Evolutionary conservation across 2,329 filamentous ascomycete species (phyloP), one percentile per base, ranked within the genome.

Genomic region (Zasmidium angulare): DNA sequence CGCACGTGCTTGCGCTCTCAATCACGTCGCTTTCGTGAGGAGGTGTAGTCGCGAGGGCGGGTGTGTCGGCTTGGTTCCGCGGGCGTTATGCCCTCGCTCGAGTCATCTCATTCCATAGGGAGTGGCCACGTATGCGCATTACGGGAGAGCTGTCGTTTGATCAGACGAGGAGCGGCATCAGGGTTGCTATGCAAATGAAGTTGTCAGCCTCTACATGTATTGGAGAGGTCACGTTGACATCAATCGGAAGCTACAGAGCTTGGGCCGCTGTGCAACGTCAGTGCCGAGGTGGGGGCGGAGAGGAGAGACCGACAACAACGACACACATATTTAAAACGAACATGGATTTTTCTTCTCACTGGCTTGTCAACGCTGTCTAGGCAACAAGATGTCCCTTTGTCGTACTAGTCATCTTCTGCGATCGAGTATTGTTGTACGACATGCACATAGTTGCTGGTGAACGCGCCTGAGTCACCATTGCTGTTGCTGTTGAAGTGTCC

Each of bases 71-170:
- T 53, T 46, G 11, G 11, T 47, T 31, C 12, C 12, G 47, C 24
- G 50, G 56, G 56, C 56, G 11, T 48, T 29, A 46, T 49, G 56
- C 50, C 43, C 56, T 58, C 46, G 48, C 11, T 21, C 29, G 24
- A 22, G 31, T 20, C 47, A 56, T 50, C 9, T 51, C 21, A 56
- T 56, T 31, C 55, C 47, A 56, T 56, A 17, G 26, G 19, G 1
- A 10, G 7, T 50, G 48, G 48, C 26, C 26, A 29, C 26, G 26
- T 29, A 29, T 29, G 26, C 26, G 26, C 26, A 29, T 29, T 29
- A 29, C 26, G 11, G 6, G 26, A 29, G 11, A 29, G 26, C 11
- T 29, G 26, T 4, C 11, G 26, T 29, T 29, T 29, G 26, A 4
- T 29, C 26, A 11, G 11, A 11, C 26, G 26, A 29, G 26, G 26